A percentile compares a stretch with the other conserved stretches of the same genome.
phyloP scores from a whole-genome alignment of 108 stramenopile species.

The Schizochytrium sp. region DNA sequence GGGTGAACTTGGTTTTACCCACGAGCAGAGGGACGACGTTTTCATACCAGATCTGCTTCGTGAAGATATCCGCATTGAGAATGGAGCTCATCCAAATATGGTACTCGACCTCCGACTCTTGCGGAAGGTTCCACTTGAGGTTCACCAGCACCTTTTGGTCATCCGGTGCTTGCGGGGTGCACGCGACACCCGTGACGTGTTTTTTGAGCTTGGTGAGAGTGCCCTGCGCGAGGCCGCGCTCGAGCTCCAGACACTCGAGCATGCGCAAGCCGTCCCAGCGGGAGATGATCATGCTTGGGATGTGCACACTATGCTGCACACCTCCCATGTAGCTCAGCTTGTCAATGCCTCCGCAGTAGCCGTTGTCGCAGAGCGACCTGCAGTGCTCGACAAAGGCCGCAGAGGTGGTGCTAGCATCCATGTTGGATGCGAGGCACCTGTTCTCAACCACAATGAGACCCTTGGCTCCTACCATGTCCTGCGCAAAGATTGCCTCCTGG shows the following conservation, averaged over 20 bases:
- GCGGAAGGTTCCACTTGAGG: background rate
- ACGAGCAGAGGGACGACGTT: background rate
- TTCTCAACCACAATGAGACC: background rate
- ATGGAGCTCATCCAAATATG: background rate
- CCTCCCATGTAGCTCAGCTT: background rate
- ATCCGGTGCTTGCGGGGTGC: background rate
- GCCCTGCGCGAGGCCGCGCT: background rate
- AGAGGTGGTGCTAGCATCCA: background rate
- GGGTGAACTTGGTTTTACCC: background rate
- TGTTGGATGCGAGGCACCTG: background rate
- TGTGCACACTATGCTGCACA: background rate
- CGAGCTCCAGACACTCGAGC: background rate
- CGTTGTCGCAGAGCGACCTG: background rate
- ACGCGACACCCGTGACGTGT: background rate
- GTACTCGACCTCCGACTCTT: background rate
- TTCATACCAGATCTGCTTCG: background rate
- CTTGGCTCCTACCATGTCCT: background rate
- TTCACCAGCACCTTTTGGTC: background rate
- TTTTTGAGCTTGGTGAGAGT: background rate
- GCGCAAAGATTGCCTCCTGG: background rate
- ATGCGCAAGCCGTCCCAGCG: constrained; percentile 12
- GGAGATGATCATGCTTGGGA: background rate
- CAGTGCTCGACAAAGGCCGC: background rate
- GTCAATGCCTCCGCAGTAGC: background rate
- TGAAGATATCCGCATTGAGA: constrained; percentile 1